Evolutionary conservation across 2,329 filamentous ascomycete species (phyloP).

Genomic region (Claviceps africana): DNA sequence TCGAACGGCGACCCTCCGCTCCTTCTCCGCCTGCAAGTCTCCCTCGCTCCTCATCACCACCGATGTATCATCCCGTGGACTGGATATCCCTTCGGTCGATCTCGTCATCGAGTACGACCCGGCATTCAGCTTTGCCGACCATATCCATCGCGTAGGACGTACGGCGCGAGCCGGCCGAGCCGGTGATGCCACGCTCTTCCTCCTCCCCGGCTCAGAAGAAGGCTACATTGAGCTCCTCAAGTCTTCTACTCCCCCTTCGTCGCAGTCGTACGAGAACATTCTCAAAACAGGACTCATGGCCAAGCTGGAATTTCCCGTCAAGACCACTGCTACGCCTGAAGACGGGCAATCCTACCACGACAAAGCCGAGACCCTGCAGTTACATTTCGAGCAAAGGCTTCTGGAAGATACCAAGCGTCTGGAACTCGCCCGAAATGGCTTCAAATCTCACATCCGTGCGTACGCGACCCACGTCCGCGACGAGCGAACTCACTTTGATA

Average conservation of each 20-base stretch:
- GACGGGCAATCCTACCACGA: constrained; percentile 31
- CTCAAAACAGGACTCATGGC: constrained; percentile 52
- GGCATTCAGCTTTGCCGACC: constrained; percentile 83
- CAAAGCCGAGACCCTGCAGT: constrained; percentile 42
- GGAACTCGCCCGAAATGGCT: constrained; percentile 71
- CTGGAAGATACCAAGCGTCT: constrained; percentile 52
- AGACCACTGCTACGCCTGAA: constrained; percentile 42
- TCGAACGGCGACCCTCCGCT: constrained; percentile 70
- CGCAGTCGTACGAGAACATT: constrained; percentile 38
- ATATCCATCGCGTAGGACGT: constrained; percentile 85
- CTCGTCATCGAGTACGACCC: constrained; percentile 94
- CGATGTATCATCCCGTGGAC: constrained; percentile 86
- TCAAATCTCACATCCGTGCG: constrained; percentile 81
- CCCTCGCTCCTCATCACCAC: constrained; percentile 82
- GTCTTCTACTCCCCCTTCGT: constrained; percentile 30
- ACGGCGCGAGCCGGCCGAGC: constrained; percentile 85
- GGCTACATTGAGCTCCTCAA: constrained; percentile 68
- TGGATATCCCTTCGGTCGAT: constrained; percentile 91
- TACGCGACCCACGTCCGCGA: constrained; percentile 87
- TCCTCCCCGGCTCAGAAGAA: constrained; percentile 83
- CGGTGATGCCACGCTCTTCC: constrained; percentile 76
- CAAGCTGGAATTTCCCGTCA: constrained; percentile 52
- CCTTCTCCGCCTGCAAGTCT: constrained; percentile 60
- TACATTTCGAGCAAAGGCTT: constrained; percentile 46
- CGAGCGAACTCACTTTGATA: constrained; percentile 80